These are phyloP conservation scores for Trichophyton equinum DNA, from an alignment of 2,329 filamentous ascomycete genomes.

Conservation along the genomic window DNA sequence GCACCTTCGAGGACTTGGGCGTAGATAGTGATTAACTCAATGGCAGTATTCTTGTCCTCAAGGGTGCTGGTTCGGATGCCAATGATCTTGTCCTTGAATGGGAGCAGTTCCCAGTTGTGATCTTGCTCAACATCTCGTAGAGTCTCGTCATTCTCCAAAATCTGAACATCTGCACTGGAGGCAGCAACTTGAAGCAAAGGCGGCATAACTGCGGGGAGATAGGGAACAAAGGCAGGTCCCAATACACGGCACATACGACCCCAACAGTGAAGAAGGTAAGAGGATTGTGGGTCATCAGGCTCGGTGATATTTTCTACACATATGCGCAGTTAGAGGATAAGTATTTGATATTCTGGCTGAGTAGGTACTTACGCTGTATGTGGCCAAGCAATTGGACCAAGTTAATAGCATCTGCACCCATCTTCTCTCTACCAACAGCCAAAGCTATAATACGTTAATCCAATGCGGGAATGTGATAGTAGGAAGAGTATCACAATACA, in stretches of 20 bases:
- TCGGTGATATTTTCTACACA: slow-evolving; percentile 58
- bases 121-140: slow-evolving; percentile 86
- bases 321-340: slow-evolving; percentile 4
- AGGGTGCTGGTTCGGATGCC: slow-evolving; percentile 94
- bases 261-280: slow-evolving; percentile 98
- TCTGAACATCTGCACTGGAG: slow-evolving; percentile 92
- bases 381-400: slow-evolving; percentile 76
- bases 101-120: slow-evolving; percentile 94
- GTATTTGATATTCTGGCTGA: background rate
- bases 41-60: slow-evolving; percentile 99
- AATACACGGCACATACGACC: slow-evolving; percentile 96
- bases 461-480: background rate
- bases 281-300: slow-evolving; percentile 85
- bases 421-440: slow-evolving; percentile 84
- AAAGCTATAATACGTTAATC: slow-evolving; percentile 42
- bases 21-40: slow-evolving; percentile 93
- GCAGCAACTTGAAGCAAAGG: slow-evolving; percentile 81
- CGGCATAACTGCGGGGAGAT: slow-evolving; percentile 85
- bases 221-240: slow-evolving; percentile 79
- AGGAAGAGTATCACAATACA: background rate
- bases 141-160: slow-evolving; percentile 89
- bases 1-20: slow-evolving; percentile 86
- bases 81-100: slow-evolving; percentile 94
- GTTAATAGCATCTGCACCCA: slow-evolving; percentile 74
- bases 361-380: slow-evolving; percentile 51